Conservation (phyloP, 495 filamentous ascomycete species). For the Margaritispora aquatica region DNA sequence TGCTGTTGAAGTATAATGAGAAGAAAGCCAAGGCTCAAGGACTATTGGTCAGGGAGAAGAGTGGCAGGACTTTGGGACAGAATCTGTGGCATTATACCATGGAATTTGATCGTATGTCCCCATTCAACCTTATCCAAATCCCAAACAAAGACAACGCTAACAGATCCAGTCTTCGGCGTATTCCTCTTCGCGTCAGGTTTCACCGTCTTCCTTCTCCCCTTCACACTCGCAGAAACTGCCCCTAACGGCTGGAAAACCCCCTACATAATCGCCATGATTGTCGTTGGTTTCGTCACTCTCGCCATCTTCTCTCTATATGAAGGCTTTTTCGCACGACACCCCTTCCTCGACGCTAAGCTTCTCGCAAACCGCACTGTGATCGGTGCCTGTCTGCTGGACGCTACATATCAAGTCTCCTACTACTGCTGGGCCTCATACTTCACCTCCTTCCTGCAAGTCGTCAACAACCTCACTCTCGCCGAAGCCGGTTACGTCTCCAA, state of each 20-base stretch:
- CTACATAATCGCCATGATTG: slow-evolving; percentile 50
- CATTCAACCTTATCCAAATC: neutral
- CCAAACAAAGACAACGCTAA: neutral
- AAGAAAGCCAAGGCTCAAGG: slow-evolving; percentile 40
- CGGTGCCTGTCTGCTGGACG: slow-evolving; percentile 47
- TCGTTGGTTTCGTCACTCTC: slow-evolving; percentile 48
- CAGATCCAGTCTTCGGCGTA: slow-evolving; percentile 36
- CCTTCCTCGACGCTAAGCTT: slow-evolving; percentile 52
- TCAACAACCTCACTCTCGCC: slow-evolving; percentile 50
- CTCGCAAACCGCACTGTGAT: slow-evolving; percentile 53
- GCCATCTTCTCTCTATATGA: slow-evolving; percentile 52
- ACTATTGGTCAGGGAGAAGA: slow-evolving; percentile 29
- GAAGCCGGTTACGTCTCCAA: slow-evolving; percentile 58
- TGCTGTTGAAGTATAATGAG: slow-evolving; percentile 34
- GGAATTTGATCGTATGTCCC: slow-evolving; percentile 53
- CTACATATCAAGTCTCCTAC: slow-evolving; percentile 53
- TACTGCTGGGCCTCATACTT: slow-evolving; percentile 61
- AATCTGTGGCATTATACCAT: slow-evolving; percentile 45
- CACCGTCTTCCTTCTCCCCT: slow-evolving; percentile 56
- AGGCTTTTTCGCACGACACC: slow-evolving; percentile 42
- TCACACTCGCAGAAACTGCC: slow-evolving; percentile 45
- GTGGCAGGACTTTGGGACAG: slow-evolving; percentile 40
- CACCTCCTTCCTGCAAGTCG: slow-evolving; percentile 63
- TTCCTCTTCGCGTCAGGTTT: slow-evolving; percentile 49
- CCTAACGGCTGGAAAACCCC: slow-evolving; percentile 41